A percentile compares a stretch with the other conserved stretches of the same genome.
Evolutionary conservation across 169 alveolate species (phyloP).

Genomic region (Plasmodium coatneyi): DNA sequence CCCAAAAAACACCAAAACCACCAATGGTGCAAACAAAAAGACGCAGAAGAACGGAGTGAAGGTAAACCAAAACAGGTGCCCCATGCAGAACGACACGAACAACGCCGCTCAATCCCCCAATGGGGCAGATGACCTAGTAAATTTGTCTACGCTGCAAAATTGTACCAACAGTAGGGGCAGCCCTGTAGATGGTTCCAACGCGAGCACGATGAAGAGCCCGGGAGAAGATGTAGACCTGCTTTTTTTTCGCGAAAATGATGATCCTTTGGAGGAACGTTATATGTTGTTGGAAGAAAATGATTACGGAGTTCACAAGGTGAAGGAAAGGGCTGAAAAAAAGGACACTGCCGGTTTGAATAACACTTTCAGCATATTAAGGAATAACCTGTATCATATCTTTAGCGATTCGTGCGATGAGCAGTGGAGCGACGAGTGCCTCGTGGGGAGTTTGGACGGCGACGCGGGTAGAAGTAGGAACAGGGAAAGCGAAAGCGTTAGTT

Average conservation of each 20-base stretch:
- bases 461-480: neutral
- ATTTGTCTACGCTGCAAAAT: constrained; percentile 12
- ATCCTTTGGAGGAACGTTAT: neutral
- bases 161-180: neutral
- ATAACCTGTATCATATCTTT: constrained; percentile 30
- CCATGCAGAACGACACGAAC: neutral
- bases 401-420: constrained; percentile 20
- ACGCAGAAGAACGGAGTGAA: neutral
- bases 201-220: neutral
- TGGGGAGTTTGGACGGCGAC: neutral
- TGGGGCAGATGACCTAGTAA: constrained; percentile 1
- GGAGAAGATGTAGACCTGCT: neutral
- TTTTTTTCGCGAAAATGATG: constrained; percentile 8
- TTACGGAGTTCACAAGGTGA: neutral
- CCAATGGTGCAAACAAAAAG: neutral
- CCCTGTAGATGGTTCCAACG: neutral
- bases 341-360: constrained; percentile 12
- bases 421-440: neutral
- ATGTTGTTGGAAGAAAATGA: neutral
- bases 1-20: neutral
- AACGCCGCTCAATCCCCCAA: neutral
- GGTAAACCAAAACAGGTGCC: neutral
- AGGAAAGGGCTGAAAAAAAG: neutral
- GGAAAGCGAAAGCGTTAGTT: neutral
- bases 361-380: constrained; percentile 39